Conservation (phyloP, 116 monocot genomes). For the Zostera marina region DNA sequence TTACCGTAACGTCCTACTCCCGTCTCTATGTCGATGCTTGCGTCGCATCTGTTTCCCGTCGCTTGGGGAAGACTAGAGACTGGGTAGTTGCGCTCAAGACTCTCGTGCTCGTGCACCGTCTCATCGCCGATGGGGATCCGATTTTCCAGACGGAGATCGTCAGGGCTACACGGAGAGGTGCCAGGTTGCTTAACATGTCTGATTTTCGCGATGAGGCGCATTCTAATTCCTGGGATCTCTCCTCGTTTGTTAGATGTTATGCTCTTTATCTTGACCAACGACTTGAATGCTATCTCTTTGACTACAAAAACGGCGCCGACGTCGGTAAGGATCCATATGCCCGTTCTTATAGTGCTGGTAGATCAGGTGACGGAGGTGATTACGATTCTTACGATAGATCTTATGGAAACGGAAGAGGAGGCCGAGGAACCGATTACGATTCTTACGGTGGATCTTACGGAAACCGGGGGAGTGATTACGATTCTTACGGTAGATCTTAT, state of each 20-base stretch:
- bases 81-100: constrained; percentile 83
- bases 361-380: neutral
- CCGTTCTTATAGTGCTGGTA: neutral
- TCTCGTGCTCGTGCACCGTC: constrained; percentile 66
- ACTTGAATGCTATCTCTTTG: constrained; percentile 53
- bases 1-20: constrained; percentile 56
- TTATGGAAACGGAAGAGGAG: neutral
- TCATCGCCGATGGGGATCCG: constrained; percentile 52
- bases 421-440: neutral
- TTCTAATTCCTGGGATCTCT: constrained; percentile 84
- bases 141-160: constrained; percentile 63
- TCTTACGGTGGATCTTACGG: constrained; percentile 1
- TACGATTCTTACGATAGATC: neutral
- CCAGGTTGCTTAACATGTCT: constrained; percentile 67
- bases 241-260: constrained; percentile 77
- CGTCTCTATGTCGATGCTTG: constrained; percentile 35
- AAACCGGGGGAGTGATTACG: neutral
- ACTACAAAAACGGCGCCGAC: constrained; percentile 21
- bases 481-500: neutral
- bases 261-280: constrained; percentile 81
- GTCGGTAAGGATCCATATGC: neutral
- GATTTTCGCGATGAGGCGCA: constrained; percentile 91
- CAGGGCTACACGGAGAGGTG: constrained; percentile 58
- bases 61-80: constrained; percentile 62
- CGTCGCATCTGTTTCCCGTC: constrained; percentile 37